A percentile compares a stretch with the other conserved stretches of the same genome.
These are phyloP conservation scores for Saxophila tyrrhenica DNA, from an alignment of 495 filamentous ascomycete genomes.

Conservation along the genomic window DNA sequence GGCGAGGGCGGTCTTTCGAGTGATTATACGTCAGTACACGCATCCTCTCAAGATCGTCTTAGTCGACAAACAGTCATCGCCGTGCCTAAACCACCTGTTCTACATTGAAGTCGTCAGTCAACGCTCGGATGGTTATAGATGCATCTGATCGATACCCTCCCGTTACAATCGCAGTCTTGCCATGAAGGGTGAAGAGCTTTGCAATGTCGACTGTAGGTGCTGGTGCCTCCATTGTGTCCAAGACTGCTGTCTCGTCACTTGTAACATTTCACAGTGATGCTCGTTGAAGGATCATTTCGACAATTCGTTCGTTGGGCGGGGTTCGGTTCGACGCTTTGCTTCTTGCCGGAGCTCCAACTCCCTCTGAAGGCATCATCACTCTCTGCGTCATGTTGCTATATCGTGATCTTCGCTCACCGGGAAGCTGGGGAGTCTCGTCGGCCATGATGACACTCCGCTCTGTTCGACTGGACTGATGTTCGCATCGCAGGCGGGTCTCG, in stretches of 20 bases:
- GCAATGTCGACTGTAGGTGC: not conserved
- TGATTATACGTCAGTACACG: too few species aligned
- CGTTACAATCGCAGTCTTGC: conserved; percentile 7
- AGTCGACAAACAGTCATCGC: not conserved
- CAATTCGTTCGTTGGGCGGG: too few species aligned
- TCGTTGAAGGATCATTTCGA: not conserved
- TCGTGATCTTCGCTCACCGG: too few species aligned
- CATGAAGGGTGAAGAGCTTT: conserved; percentile 1
- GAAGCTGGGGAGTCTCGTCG: too few species aligned
- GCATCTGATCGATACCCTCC: not conserved
- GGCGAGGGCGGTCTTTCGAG: conserved; percentile 1
- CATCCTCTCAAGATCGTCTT: not conserved
- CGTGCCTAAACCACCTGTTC: conserved; percentile 8
- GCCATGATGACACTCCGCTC: too few species aligned
- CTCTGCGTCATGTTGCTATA: too few species aligned
- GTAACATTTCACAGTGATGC: not conserved
- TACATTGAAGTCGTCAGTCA: not conserved
- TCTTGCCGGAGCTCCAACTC: too few species aligned
- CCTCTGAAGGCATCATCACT: too few species aligned
- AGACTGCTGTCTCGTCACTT: not conserved
- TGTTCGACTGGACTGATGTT: too few species aligned
- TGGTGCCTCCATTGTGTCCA: not conserved
- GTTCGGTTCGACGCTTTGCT: too few species aligned
- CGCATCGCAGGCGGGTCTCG: too few species aligned
- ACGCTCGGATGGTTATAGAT: not conserved